Conservation (phyloP, 129 eudicot species). For the Dittrichia graveolens region DNA sequence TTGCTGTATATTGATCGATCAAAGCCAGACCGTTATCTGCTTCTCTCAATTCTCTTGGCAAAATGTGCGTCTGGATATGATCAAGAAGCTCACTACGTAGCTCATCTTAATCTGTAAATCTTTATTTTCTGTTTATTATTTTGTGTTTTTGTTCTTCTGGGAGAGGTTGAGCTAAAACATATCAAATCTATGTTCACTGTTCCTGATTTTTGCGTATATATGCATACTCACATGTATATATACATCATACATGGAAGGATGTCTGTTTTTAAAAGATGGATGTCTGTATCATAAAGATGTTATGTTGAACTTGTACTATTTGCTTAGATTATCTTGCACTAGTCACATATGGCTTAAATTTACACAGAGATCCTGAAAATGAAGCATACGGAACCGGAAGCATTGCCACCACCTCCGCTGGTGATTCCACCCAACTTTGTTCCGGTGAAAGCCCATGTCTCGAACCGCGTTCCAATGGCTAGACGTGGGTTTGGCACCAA, state of each 20-base stretch:
- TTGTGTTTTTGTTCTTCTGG: not conserved
- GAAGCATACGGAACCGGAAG: slow-evolving; percentile 13
- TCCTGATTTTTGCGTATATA: not conserved
- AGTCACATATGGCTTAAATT: not conserved
- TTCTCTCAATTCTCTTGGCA: no score
- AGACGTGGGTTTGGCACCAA: slow-evolving; percentile 40
- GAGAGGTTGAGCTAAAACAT: not conserved
- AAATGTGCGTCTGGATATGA: no score
- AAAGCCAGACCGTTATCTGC: no score
- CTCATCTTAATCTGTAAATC: no score
- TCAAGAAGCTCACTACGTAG: no score
- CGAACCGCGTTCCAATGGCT: slow-evolving; percentile 35
- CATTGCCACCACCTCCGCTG: slow-evolving; percentile 56
- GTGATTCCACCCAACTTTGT: slow-evolving; percentile 37
- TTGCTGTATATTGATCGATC: no score
- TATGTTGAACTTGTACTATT: no score
- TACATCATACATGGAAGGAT: not conserved
- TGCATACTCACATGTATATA: not conserved
- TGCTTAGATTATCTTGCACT: not conserved
- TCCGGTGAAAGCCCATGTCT: slow-evolving; percentile 11
- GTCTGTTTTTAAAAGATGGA: not conserved
- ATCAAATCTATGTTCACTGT: not conserved
- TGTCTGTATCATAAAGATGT: no score
- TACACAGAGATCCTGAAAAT: not conserved
- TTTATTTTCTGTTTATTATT: no score